Evolutionary conservation across 495 filamentous ascomycete genomes (phyloP).

Genomic region (Neurospora intermedia): DNA sequence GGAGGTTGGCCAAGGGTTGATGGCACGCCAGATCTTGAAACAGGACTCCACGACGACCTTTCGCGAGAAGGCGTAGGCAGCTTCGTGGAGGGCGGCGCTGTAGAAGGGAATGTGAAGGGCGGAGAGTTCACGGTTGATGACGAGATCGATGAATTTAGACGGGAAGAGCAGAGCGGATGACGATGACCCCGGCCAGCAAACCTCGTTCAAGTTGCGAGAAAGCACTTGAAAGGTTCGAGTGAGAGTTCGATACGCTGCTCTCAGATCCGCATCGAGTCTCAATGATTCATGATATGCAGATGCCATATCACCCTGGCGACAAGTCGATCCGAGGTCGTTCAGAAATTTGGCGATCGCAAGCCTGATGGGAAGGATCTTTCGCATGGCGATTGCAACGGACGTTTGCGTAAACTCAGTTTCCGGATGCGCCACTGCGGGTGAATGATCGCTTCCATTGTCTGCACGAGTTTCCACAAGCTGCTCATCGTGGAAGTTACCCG

Average conservation of each 20-base stretch:
- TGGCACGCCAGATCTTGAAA: conserved; percentile 37
- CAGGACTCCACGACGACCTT: conserved; percentile 38
- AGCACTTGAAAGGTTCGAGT: conserved; percentile 26
- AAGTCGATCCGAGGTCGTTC: conserved; percentile 33
- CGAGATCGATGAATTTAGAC: conserved; percentile 34
- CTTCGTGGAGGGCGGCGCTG: conserved; percentile 22
- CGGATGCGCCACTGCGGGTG: conserved; percentile 12
- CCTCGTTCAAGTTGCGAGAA: conserved; percentile 6
- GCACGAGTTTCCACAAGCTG: conserved; percentile 13
- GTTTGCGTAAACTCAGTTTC: conserved; percentile 34
- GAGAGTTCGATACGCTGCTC: conserved; percentile 25
- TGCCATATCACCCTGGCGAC: neutral
- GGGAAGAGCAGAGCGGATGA: conserved; percentile 7
- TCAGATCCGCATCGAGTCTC: conserved; percentile 25
- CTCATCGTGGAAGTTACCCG: conserved; percentile 37
- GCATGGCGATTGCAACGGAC: conserved; percentile 35
- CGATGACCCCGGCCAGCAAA: neutral
- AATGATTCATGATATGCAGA: conserved; percentile 22
- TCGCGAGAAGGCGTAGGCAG: conserved; percentile 39
- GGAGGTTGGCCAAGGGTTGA: conserved; percentile 18
- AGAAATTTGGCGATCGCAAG: conserved; percentile 36
- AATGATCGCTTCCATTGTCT: neutral
- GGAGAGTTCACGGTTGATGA: conserved; percentile 36
- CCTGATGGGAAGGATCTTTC: conserved; percentile 34
- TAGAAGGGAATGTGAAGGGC: conserved; percentile 41